These are phyloP conservation scores for Artomyces pyxidatus DNA, from an alignment of 768 basidiomycete species.

Conservation along the genomic window DNA sequence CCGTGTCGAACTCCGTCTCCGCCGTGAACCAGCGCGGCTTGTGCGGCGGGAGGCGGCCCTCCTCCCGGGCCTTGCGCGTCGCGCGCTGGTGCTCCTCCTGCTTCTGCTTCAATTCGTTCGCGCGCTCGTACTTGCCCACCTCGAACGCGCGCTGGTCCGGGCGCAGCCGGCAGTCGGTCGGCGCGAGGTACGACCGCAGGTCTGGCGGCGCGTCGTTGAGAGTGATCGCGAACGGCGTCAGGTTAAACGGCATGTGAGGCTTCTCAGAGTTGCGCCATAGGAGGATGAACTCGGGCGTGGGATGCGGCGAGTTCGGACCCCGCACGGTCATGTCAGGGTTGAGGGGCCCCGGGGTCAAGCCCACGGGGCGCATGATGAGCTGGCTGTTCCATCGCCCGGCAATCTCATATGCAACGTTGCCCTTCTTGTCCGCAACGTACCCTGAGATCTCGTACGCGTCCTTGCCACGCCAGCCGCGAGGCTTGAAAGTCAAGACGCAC, in stretches of 20 bases:
- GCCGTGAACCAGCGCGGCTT: conserved; percentile 82
- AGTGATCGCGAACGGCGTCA: conserved; percentile 90
- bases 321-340: conserved; percentile 64
- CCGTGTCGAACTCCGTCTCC: conserved; percentile 79
- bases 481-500: conserved; percentile 91
- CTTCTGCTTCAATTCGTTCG: conserved; percentile 67
- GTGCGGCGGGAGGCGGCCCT: conserved; percentile 64
- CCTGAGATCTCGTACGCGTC: conserved; percentile 93
- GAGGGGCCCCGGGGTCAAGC: conserved; percentile 45
- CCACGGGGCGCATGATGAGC: conserved; percentile 74
- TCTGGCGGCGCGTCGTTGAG: conserved; percentile 80
- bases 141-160: conserved; percentile 96
- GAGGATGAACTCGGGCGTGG: conserved; percentile 68
- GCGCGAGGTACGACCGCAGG: conserved; percentile 65
- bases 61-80: conserved; percentile 68
- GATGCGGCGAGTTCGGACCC: conserved; percentile 33
- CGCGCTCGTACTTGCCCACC: conserved; percentile 74
- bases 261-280: conserved; percentile 94
- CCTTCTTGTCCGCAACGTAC: conserved; percentile 58
- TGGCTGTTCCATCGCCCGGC: conserved; percentile 96
- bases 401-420: conserved; percentile 73
- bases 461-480: conserved; percentile 87
- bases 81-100: conserved; percentile 79
- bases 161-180: conserved; percentile 87
- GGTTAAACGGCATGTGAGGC: conserved; percentile 78